A percentile compares a stretch with the other conserved stretches of the same genome.
phyloP scores from a whole-genome alignment of 805 yeast genomes.

The Schwanniomyces sp. region DNA sequence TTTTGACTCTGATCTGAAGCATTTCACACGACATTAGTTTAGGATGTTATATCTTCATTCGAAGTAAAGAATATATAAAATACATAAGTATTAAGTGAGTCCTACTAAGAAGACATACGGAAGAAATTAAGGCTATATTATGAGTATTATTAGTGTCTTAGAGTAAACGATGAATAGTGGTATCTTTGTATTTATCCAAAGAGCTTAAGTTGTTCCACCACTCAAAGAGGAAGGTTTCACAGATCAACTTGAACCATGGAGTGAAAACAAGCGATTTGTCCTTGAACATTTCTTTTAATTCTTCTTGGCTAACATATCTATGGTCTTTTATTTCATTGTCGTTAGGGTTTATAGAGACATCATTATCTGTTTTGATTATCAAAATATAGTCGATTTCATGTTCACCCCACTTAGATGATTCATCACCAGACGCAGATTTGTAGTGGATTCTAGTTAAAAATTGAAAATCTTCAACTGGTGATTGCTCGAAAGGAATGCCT shows the following conservation, averaged over 20 bases:
- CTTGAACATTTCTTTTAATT: constrained; percentile 73
- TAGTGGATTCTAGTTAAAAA: constrained; percentile 94
- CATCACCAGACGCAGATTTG: constrained; percentile 74
- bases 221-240: constrained; percentile 83
- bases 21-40: not conserved
- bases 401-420: constrained; percentile 86
- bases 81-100: not conserved
- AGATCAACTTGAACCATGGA: constrained; percentile 97
- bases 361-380: constrained; percentile 59
- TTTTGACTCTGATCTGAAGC: not conserved
- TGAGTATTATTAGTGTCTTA: constrained; percentile 10
- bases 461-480: constrained; percentile 67
- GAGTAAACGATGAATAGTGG: constrained; percentile 51
- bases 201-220: constrained; percentile 88
- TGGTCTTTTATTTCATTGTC: constrained; percentile 74
- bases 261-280: constrained; percentile 74
- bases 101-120: too few species aligned
- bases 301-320: constrained; percentile 67
- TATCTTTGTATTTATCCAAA: constrained; percentile 49
- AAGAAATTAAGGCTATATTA: too few species aligned
- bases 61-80: not conserved
- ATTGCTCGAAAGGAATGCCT: constrained; percentile 68
- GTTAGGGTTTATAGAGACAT: constrained; percentile 62
- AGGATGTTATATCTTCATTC: not conserved
- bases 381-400: constrained; percentile 96